Conservation (phyloP, 2,329 filamentous ascomycete species). For the Talaromyces sp. region DNA sequence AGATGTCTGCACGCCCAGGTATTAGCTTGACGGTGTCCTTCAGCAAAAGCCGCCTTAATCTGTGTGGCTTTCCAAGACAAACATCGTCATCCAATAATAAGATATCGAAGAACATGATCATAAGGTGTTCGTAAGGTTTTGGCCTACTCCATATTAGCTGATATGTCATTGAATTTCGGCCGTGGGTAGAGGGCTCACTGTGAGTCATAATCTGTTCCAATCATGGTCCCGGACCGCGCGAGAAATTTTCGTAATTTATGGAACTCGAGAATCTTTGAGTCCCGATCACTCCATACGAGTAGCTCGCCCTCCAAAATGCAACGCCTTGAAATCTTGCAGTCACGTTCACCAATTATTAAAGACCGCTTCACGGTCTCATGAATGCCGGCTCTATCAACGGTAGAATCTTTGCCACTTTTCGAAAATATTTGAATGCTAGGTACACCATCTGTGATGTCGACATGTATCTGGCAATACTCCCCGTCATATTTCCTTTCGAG, state of each 20-base stretch:
- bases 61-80: constrained; percentile 44
- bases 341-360: constrained; percentile 55
- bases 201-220: constrained; percentile 67
- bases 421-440: constrained; percentile 75
- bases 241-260: constrained; percentile 80
- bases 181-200: constrained; percentile 43
- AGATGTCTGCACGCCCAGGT: constrained; percentile 62
- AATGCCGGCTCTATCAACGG: constrained; percentile 60
- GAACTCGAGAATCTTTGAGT: constrained; percentile 66
- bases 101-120: constrained; percentile 60
- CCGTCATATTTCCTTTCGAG: constrained; percentile 81
- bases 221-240: constrained; percentile 63
- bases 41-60: constrained; percentile 48
- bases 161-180: constrained; percentile 14
- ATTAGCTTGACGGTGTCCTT: constrained; percentile 51
- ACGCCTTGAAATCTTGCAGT: constrained; percentile 56
- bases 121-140: constrained; percentile 53
- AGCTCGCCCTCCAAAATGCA: constrained; percentile 85
- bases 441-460: constrained; percentile 57
- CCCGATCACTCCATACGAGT: constrained; percentile 67
- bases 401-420: constrained; percentile 89
- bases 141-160: constrained; percentile 24
- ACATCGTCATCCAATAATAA: constrained; percentile 53
- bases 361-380: constrained; percentile 62
- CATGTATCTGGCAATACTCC: constrained; percentile 85